A percentile compares a stretch with the other conserved stretches of the same genome.
These are phyloP conservation scores for Coelastrella sp. DNA, from an alignment of 139 green algal genomes.

Conservation along the genomic window DNA sequence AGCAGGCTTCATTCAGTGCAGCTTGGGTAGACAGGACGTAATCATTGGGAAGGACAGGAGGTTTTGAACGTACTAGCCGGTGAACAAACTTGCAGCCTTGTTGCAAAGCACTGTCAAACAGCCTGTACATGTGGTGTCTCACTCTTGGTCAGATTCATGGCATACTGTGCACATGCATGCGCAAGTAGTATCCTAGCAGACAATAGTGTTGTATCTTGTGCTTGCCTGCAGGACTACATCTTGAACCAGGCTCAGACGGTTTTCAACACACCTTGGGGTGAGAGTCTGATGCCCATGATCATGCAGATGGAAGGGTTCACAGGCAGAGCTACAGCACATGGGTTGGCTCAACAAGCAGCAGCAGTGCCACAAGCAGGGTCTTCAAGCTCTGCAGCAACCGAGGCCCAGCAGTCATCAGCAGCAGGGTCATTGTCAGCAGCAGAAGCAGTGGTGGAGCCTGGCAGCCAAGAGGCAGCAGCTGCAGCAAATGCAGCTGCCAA, in stretches of 20 bases:
- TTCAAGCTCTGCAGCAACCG: slow-evolving; percentile 1
- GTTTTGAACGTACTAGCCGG: no score
- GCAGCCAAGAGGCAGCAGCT: background rate
- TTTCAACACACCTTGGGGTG: slow-evolving; percentile 50
- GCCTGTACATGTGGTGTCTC: no score
- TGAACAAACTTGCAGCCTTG: no score
- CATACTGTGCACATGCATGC: no score
- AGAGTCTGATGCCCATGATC: slow-evolving; percentile 57
- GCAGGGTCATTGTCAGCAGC: slow-evolving; percentile 12
- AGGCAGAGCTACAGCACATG: slow-evolving; percentile 50
- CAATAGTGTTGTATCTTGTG: background rate
- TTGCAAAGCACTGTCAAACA: no score
- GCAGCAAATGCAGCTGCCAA: slow-evolving; percentile 23
- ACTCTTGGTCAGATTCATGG: no score
- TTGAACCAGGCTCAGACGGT: slow-evolving; percentile 46
- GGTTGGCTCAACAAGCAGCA: slow-evolving; percentile 20
- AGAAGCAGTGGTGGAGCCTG: background rate
- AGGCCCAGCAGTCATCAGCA: background rate
- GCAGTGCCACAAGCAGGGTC: background rate
- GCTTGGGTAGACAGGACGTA: no score
- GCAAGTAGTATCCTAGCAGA: no score
- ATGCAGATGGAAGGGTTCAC: slow-evolving; percentile 52
- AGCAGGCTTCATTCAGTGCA: background rate
- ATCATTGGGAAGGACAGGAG: no score
- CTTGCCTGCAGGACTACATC: slow-evolving; percentile 48